These are phyloP conservation scores for Daldinia eschscholtzii DNA, from an alignment of 2,329 filamentous ascomycete genomes.

Conservation along the genomic window DNA sequence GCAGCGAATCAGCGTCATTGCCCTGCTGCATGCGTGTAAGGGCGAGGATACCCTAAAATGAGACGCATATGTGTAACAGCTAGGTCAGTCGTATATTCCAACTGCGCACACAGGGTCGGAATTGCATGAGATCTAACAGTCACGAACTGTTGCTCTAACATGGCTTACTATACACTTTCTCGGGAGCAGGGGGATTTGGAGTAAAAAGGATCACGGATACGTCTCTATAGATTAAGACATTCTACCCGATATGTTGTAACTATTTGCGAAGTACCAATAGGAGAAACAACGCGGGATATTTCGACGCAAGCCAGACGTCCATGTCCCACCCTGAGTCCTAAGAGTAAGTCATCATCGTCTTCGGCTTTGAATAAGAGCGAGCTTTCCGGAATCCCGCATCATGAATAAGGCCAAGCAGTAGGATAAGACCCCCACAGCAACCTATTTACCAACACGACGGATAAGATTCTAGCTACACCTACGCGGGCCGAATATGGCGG, in stretches of 20 bases:
- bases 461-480: not conserved
- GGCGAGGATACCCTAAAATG: not conserved
- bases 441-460: not conserved
- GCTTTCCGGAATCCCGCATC: not conserved
- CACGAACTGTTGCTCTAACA: not conserved
- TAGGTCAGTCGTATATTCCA: not conserved
- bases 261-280: no score
- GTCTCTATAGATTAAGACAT: not conserved
- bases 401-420: not conserved
- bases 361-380: not conserved
- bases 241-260: not conserved
- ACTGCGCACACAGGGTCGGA: not conserved
- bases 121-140: not conserved
- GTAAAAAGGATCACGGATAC: no score
- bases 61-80: constrained; percentile 2
- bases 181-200: not conserved
- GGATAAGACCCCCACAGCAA: not conserved
- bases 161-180: not conserved
- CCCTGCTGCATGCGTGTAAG: not conserved
- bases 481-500: not conserved
- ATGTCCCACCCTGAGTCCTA: not conserved
- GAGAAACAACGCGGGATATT: not conserved
- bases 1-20: not conserved
- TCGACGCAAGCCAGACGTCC: not conserved
- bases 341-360: not conserved